A percentile compares a stretch with the other conserved stretches of the same genome.
Conservation (phyloP, 1,284 basidiomycete species). For the Moniliella sp. region DNA sequence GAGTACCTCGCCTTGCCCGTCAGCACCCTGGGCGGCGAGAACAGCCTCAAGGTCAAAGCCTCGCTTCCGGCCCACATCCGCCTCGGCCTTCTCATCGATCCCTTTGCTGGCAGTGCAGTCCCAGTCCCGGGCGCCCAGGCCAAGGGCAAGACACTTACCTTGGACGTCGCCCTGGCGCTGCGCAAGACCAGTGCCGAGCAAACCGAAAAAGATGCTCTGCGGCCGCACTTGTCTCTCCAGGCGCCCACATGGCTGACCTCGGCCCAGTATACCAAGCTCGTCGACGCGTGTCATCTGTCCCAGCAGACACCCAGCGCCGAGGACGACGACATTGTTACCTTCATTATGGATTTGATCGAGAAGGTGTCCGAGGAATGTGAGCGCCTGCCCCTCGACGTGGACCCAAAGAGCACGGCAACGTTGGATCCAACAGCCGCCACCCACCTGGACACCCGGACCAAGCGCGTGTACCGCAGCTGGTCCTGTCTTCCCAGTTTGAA, state of each 20-base stretch:
- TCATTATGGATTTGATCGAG: slow-evolving; percentile 5
- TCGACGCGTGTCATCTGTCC: neutral
- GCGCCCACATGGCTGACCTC: slow-evolving; percentile 5
- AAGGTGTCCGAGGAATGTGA: neutral
- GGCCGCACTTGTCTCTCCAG: neutral
- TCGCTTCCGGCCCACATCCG: slow-evolving; percentile 4
- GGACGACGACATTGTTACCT: neutral
- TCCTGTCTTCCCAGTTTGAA: slow-evolving; percentile 15
- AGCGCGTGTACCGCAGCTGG: slow-evolving; percentile 7
- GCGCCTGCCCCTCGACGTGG: neutral
- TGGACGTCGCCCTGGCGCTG: slow-evolving; percentile 5
- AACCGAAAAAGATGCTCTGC: neutral
- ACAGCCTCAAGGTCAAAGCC: slow-evolving; percentile 4
- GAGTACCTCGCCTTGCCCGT: slow-evolving; percentile 8
- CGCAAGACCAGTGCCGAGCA: slow-evolving; percentile 1
- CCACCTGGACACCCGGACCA: neutral
- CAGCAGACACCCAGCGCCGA: slow-evolving; percentile 4
- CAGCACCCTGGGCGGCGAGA: slow-evolving; percentile 2
- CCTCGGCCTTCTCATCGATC: slow-evolving; percentile 6
- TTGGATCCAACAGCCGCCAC: neutral
- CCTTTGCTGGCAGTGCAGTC: neutral
- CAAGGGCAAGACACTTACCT: slow-evolving; percentile 1
- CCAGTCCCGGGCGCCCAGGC: neutral
- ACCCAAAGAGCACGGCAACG: neutral
- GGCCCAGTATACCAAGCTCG: slow-evolving; percentile 3